Conservation (phyloP, 2,329 filamentous ascomycete genomes). For the Colletotrichum tofieldiae region DNA sequence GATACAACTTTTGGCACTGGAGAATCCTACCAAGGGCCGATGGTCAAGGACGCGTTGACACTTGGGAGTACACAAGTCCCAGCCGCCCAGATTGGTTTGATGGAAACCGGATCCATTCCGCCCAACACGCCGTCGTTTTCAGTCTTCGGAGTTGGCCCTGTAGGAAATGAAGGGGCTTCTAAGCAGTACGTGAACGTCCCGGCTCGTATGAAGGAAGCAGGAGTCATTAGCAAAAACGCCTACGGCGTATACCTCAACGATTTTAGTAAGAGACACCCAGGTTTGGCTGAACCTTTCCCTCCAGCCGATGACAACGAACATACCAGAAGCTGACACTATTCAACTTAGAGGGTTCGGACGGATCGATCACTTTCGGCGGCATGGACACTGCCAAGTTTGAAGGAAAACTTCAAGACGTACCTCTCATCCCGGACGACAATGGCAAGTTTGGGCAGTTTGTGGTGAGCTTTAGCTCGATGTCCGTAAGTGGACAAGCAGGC, state of each 20-base stretch:
- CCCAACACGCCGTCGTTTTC: not conserved
- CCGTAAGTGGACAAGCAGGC: constrained; percentile 1
- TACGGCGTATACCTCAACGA: constrained; percentile 26
- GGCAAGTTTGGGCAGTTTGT: not conserved
- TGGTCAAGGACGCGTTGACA: constrained; percentile 1
- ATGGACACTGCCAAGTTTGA: constrained; percentile 37
- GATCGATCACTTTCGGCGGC: constrained; percentile 30
- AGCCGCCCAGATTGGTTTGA: constrained; percentile 2
- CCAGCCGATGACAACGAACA: no score
- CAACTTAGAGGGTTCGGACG: constrained; percentile 14
- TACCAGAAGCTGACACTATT: not conserved
- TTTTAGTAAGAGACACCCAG: not conserved
- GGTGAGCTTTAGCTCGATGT: constrained; percentile 19
- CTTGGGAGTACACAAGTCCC: not conserved
- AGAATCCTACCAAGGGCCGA: not conserved
- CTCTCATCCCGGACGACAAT: not conserved
- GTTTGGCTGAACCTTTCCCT: not conserved
- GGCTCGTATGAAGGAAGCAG: constrained; percentile 22
- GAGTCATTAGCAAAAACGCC: constrained; percentile 4
- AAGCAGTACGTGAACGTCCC: constrained; percentile 18
- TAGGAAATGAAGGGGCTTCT: not conserved
- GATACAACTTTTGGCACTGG: not conserved
- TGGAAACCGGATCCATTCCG: not conserved
- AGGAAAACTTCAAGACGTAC: constrained; percentile 22
- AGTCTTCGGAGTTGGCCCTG: not conserved